Percentiles rank a stretch among this genome's conserved stretches.
phyloP scores from a whole-genome alignment of 2,329 filamentous ascomycete species.

The Trichophyton benhamiae region DNA sequence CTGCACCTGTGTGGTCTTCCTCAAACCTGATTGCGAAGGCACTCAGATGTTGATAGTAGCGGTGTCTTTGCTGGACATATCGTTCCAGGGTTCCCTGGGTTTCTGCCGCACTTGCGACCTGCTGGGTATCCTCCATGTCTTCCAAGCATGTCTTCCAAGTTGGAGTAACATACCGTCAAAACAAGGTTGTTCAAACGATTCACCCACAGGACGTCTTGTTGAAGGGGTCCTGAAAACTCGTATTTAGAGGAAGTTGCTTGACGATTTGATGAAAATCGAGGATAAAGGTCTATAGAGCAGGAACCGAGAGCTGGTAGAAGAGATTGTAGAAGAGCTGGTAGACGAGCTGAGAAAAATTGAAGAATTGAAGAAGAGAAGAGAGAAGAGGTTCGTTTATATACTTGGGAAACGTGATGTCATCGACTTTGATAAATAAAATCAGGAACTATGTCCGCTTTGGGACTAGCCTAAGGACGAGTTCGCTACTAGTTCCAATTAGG shows the following conservation, averaged over 20 bases:
- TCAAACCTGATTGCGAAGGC: neutral
- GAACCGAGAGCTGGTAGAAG: neutral
- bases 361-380: neutral
- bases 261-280: neutral
- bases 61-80: neutral
- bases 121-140: neutral
- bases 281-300: neutral
- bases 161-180: neutral
- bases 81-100: neutral
- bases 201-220: neutral
- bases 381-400: neutral
- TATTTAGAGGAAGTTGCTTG: neutral
- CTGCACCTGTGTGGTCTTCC: neutral
- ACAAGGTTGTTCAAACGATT: neutral
- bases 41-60: neutral
- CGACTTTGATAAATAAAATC: neutral
- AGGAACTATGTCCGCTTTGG: neutral
- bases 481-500: neutral
- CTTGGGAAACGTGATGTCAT: neutral
- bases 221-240: neutral
- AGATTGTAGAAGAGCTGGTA: neutral
- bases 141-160: neutral
- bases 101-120: neutral
- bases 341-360: neutral
- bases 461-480: neutral